Evolutionary conservation across 768 basidiomycete genomes (phyloP).

Genomic region (Chiua virens): DNA sequence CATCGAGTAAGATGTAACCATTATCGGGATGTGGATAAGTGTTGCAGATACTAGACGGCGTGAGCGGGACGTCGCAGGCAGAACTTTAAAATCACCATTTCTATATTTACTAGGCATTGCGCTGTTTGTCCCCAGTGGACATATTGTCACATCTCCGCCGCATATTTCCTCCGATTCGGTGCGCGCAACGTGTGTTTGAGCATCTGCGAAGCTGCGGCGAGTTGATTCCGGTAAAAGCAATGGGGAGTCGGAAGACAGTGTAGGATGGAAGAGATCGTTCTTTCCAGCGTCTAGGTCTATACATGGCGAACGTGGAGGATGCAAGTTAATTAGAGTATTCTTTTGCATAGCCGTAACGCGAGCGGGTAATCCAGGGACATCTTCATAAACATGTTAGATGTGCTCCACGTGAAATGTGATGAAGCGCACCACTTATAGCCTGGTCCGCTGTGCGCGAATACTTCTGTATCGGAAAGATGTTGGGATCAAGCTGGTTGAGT

Average conservation of each 20-base stretch:
- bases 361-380: slow-evolving; percentile 45
- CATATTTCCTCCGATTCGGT: slow-evolving; percentile 12
- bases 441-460: slow-evolving; percentile 44
- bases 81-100: slow-evolving; percentile 57
- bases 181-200: slow-evolving; percentile 19
- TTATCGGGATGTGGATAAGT: slow-evolving; percentile 70
- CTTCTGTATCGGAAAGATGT: slow-evolving; percentile 71
- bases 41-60: slow-evolving; percentile 65
- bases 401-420: neutral
- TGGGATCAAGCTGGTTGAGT: slow-evolving; percentile 66
- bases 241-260: slow-evolving; percentile 13
- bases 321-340: slow-evolving; percentile 43
- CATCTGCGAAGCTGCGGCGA: slow-evolving; percentile 39
- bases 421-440: slow-evolving; percentile 35
- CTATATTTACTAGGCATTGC: slow-evolving; percentile 83
- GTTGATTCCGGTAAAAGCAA: slow-evolving; percentile 30
- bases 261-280: slow-evolving; percentile 33
- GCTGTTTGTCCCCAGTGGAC: slow-evolving; percentile 88
- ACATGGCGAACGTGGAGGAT: slow-evolving; percentile 45
- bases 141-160: slow-evolving; percentile 67
- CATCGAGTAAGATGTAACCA: slow-evolving; percentile 81
- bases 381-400: slow-evolving; percentile 16
- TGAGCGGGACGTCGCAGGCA: neutral
- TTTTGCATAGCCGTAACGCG: slow-evolving; percentile 44
- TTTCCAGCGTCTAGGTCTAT: slow-evolving; percentile 29